Percentiles rank a stretch among this genome's conserved stretches.
phyloP scores from a whole-genome alignment of 176 grass and related monocot species.

The Avena eriantha region DNA sequence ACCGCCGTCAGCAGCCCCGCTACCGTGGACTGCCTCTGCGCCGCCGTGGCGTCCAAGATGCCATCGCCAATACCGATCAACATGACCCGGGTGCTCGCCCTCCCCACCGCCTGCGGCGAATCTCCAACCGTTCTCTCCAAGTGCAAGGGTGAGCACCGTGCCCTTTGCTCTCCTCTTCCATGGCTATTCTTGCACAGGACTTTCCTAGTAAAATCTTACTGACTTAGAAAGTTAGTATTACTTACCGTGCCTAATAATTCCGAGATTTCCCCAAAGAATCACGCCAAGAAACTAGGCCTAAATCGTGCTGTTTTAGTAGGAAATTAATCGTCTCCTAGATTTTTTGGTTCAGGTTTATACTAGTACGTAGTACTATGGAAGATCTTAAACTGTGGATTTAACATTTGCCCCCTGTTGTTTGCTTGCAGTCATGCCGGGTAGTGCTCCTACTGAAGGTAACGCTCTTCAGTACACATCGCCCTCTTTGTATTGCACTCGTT shows the following conservation, averaged over 20 bases:
- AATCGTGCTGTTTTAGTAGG: not conserved
- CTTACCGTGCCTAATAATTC: not conserved
- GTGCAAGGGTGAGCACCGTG: conserved; percentile 39
- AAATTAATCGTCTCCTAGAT: not conserved
- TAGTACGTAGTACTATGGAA: not conserved
- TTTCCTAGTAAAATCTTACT: not conserved
- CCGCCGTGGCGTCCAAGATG: conserved; percentile 2
- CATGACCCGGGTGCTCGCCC: conserved; percentile 40
- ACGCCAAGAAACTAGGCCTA: not conserved
- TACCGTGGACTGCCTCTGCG: conserved; percentile 52
- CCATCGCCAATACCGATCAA: not conserved
- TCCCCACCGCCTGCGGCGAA: conserved; percentile 44
- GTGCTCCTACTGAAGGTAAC: conserved; percentile 41
- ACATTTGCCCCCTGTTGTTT: conserved; percentile 1
- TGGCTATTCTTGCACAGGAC: not conserved
- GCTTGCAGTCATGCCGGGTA: conserved; percentile 35
- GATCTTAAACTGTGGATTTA: not conserved
- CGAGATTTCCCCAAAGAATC: too few relatives aligned
- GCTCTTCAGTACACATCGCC: not conserved
- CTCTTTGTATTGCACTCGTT: not conserved
- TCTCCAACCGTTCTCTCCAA: conserved; percentile 35
- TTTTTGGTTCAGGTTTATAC: not conserved
- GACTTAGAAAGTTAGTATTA: not conserved
- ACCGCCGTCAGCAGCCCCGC: conserved; percentile 17
- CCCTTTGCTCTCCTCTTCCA: not conserved